Base-by-base conservation (phyloP, 441 rosid species). In the Pelargonium australe region DNA sequence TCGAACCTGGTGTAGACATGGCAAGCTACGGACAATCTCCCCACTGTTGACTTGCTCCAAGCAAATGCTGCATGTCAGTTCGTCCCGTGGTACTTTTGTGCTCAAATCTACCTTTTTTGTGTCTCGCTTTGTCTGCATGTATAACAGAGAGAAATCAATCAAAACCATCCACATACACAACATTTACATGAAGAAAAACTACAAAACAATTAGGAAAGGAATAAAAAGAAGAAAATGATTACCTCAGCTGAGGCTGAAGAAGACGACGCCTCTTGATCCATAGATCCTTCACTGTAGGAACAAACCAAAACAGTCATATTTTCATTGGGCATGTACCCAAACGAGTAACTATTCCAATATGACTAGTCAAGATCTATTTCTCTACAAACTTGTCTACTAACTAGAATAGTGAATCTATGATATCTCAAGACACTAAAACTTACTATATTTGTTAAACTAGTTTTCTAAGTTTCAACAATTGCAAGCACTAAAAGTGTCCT, bases 1-100 rank as follows among this genome's bases (percentile, higher is more conserved):
- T 58, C n/a, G 68, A 47, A 83, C 86, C 84, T 80, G 86, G 74
- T 80, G 86, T 68, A 80, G 73, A 70, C 86, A 83, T 64, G 86
- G 86, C 67, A 83, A 70, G 76, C 86, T 83, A 19, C 86, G 84
- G 53, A 83, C 82, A 68, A 83, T 77, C 72, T 83, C 84, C 10
- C 80, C 86, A 20, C 72, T 25, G 71, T 75, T 77, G 31, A 83
- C 86, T 75, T 75, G 82, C 72, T 83, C 86, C 79, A 83, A 80
- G 76, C 86, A 83, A 57, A 83, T 78, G 49, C 81, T 78, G 73
- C 86, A 83, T 14, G 84, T 80, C 64, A 80, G 60, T 23, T 77
- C 83, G 75, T 88, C 88, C 68, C 79, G 83, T 14, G 72, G 67
- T 49, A 77, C 44, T 70, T 67, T 77, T 16, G 28, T 19, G 63